Percentiles rank a stretch among this genome's conserved stretches.
phyloP scores from a whole-genome alignment of 2,329 filamentous ascomycete species.

The Diaporthe aspalathi region DNA sequence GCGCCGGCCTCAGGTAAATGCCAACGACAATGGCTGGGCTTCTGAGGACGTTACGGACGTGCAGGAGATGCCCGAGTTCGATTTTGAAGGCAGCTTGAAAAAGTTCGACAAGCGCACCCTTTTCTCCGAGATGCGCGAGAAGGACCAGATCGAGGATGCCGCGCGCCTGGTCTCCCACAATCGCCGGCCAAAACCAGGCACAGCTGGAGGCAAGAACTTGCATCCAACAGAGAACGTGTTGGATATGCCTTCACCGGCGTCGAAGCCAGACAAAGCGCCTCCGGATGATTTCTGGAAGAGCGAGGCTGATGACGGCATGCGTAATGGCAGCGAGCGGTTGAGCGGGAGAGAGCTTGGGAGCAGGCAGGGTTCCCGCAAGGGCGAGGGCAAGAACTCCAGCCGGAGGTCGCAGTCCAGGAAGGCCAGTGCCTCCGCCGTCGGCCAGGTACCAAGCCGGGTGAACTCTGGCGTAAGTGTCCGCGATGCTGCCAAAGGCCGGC shows the following conservation, averaged over 20 bases:
- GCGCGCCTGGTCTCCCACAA: constrained; percentile 94
- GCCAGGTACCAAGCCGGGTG: constrained; percentile 58
- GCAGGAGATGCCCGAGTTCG: constrained; percentile 92
- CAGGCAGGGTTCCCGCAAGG: constrained; percentile 60
- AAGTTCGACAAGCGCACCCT: constrained; percentile 95
- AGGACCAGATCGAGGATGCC: constrained; percentile 89
- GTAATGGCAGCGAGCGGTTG: constrained; percentile 57
- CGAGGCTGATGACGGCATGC: constrained; percentile 73
- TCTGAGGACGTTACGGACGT: constrained; percentile 97
- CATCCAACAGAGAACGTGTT: constrained; percentile 94
- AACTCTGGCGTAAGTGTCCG: constrained; percentile 57
- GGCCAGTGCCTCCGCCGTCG: constrained; percentile 57
- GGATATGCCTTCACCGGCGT: constrained; percentile 62
- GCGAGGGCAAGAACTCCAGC: constrained; percentile 63
- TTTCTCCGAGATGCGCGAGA: constrained; percentile 90
- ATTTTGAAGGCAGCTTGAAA: constrained; percentile 88
- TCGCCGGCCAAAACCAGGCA: constrained; percentile 75
- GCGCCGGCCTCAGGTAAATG: constrained; percentile 65
- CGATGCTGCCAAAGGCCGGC: constrained; percentile 43
- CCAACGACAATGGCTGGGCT: constrained; percentile 84
- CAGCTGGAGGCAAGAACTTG: constrained; percentile 86
- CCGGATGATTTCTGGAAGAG: constrained; percentile 77
- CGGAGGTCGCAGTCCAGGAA: constrained; percentile 69
- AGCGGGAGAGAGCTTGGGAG: constrained; percentile 64
- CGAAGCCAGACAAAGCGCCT: constrained; percentile 48